Conservation (phyloP, 2,329 filamentous ascomycete genomes). For the Teratosphaeria viscida region DNA sequence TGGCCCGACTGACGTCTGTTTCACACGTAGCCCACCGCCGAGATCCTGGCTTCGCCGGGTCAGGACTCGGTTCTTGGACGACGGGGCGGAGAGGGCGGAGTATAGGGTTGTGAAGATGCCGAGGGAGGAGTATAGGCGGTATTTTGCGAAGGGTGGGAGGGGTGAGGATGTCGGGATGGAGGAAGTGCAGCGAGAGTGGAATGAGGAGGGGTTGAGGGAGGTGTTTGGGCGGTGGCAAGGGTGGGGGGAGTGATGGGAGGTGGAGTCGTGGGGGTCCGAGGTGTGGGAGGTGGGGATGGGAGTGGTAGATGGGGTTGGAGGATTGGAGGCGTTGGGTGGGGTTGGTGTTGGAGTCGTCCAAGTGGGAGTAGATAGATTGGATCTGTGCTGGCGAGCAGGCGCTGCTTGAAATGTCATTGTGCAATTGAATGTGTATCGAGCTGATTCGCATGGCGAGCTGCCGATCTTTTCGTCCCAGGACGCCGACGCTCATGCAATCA, state of each 20-base stretch:
- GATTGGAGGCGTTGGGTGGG: too few relatives aligned
- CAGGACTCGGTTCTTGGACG: slow-evolving; percentile 13
- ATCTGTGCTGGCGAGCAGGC: too few relatives aligned
- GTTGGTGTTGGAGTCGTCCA: too few relatives aligned
- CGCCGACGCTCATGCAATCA: background rate
- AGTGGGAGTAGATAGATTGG: too few relatives aligned
- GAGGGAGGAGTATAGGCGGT: slow-evolving; percentile 17
- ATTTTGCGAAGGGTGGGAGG: slow-evolving; percentile 14
- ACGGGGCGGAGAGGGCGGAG: slow-evolving; percentile 10
- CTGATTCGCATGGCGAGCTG: too few relatives aligned
- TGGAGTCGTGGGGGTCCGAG: too few relatives aligned
- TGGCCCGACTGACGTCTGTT: background rate
- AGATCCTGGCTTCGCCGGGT: slow-evolving; percentile 19
- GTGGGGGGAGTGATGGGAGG: background rate
- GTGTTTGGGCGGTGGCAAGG: background rate
- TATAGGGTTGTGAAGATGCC: slow-evolving; percentile 24
- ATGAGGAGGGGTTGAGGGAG: background rate
- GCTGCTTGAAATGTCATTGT: too few relatives aligned
- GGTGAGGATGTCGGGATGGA: slow-evolving; percentile 22
- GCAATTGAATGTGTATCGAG: too few relatives aligned
- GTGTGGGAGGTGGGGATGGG: too few relatives aligned
- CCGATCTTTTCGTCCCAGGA: background rate
- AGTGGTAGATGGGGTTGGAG: too few relatives aligned
- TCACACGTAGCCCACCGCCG: slow-evolving; percentile 9
- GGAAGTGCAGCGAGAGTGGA: slow-evolving; percentile 18